Conservation (phyloP, 345 rosid species). For the Eucalyptus sp. region DNA sequence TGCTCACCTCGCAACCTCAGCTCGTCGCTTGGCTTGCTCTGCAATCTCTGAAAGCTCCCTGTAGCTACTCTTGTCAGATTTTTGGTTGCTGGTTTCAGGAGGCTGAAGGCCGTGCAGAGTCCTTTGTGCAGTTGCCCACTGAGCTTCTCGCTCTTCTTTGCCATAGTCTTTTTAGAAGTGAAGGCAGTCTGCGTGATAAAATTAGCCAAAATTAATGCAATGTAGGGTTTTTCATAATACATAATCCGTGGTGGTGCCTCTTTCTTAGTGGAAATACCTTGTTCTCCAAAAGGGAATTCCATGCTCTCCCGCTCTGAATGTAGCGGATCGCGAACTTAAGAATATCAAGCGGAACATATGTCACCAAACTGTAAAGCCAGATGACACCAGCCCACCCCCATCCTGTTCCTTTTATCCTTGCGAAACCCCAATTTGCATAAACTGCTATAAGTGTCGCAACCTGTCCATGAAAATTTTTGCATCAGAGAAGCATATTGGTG, state of each 20-base stretch:
- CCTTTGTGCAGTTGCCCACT: constrained; percentile 92
- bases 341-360: constrained; percentile 67
- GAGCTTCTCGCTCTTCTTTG: constrained; percentile 87
- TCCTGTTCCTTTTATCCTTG: constrained; percentile 52
- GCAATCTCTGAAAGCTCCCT: constrained; percentile 92
- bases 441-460: constrained; percentile 74
- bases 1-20: constrained; percentile 89
- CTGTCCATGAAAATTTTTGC: constrained; percentile 8
- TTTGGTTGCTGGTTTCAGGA: constrained; percentile 29
- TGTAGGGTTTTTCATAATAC: neutral
- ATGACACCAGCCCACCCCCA: constrained; percentile 99
- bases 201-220: neutral
- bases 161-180: constrained; percentile 87
- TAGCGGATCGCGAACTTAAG: constrained; percentile 67
- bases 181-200: constrained; percentile 55
- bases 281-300: constrained; percentile 71
- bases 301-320: constrained; percentile 69
- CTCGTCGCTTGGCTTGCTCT: constrained; percentile 94
- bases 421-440: constrained; percentile 77
- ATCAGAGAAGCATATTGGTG: neutral
- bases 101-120: constrained; percentile 95
- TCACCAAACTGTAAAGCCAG: constrained; percentile 73
- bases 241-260: neutral
- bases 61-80: constrained; percentile 54
- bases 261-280: constrained; percentile 26